Conservation (phyloP, 1,284 basidiomycete species). For the Coniferiporia sulphurascens region DNA sequence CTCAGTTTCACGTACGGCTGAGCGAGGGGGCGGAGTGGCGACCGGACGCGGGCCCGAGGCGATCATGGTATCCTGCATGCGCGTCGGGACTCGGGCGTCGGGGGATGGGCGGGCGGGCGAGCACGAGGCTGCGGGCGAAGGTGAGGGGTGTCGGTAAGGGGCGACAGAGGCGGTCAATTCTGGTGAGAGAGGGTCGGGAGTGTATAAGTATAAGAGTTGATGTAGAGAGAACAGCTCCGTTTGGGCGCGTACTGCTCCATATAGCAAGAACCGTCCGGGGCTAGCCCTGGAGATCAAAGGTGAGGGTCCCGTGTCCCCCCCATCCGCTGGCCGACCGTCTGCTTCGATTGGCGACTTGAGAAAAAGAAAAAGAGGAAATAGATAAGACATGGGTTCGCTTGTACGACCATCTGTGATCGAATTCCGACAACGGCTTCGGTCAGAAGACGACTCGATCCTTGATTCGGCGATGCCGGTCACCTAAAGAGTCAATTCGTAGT, state of each 20-base stretch:
- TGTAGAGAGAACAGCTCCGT: neutral
- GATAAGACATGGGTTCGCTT: too few relatives aligned
- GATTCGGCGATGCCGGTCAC: too few relatives aligned
- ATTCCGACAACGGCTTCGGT: too few relatives aligned
- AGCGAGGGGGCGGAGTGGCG: neutral
- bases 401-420: too few relatives aligned
- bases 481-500: too few relatives aligned
- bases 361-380: too few relatives aligned
- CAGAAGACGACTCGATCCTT: too few relatives aligned
- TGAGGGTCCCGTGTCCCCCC: too few relatives aligned
- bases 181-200: neutral
- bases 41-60: slow-evolving; percentile 1
- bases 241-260: neutral
- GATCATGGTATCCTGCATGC: neutral
- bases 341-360: too few relatives aligned
- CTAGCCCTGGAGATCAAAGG: too few relatives aligned
- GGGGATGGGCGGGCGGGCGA: neutral
- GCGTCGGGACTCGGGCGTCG: neutral
- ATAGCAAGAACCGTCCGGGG: neutral
- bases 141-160: neutral
- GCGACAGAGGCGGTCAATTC: neutral
- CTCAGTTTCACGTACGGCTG: neutral
- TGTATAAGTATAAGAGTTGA: neutral
- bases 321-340: too few relatives aligned
- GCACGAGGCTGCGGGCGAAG: neutral